These are phyloP conservation scores for Ligustrum vulgare DNA, from an alignment of 257 asterid species.

Conservation along the genomic window DNA sequence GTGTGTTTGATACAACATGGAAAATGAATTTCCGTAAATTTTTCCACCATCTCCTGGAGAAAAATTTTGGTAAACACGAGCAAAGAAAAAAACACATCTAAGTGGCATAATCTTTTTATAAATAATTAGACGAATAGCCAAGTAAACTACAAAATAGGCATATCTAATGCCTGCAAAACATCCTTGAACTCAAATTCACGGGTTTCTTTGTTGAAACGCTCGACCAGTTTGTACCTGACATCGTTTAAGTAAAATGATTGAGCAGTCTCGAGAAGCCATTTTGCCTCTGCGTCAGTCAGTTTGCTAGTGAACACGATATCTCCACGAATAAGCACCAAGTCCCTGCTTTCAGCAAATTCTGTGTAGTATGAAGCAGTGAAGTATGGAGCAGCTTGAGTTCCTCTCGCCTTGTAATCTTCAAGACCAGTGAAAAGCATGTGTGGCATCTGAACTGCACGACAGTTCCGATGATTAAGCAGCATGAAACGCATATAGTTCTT, in stretches of 20 bases:
- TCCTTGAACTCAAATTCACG: slow-evolving; percentile 90
- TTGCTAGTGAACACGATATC: slow-evolving; percentile 88
- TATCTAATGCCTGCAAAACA: slow-evolving; percentile 74
- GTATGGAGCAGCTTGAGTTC: slow-evolving; percentile 96
- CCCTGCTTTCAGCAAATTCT: slow-evolving; percentile 74
- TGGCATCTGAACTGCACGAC: slow-evolving; percentile 80
- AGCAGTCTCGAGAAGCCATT: slow-evolving; percentile 87
- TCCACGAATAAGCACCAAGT: slow-evolving; percentile 81
- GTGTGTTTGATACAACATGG: too few relatives aligned
- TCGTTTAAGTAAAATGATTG: slow-evolving; percentile 89
- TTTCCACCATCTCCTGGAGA: too few relatives aligned
- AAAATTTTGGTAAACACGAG: background rate
- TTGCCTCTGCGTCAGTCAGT: slow-evolving; percentile 78
- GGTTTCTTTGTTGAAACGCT: slow-evolving; percentile 79
- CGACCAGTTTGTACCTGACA: slow-evolving; percentile 81
- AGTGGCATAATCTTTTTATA: background rate
- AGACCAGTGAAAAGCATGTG: slow-evolving; percentile 94
- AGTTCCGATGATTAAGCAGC: slow-evolving; percentile 11
- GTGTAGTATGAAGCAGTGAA: slow-evolving; percentile 70
- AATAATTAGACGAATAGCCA: background rate
- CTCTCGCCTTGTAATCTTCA: slow-evolving; percentile 93
- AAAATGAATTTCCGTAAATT: too few relatives aligned
- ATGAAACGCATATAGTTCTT: background rate
- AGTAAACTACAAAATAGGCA: slow-evolving; percentile 62
- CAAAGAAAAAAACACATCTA: too few relatives aligned